Base-by-base conservation (phyloP, 352 stramenopile species). In the Globisporangium cystogenes region DNA sequence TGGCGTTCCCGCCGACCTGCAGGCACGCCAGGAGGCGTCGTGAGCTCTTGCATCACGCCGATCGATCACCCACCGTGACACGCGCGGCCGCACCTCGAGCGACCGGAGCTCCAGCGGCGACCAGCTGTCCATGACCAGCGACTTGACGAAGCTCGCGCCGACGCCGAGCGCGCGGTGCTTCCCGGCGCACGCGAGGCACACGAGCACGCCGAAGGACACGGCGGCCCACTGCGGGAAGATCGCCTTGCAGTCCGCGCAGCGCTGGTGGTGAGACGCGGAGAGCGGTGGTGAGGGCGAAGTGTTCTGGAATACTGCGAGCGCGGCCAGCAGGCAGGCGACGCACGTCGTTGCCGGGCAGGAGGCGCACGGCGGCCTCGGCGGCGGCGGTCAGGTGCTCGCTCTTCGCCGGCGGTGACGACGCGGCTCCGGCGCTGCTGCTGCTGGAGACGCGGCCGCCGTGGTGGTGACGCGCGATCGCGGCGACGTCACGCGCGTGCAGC, bases 81-180 rank as follows among this genome's bases (percentile, higher is more conserved):
- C 2, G 26, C 3, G 12, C 6, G n/a, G 12, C 6, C 47, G 24
- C 18, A 75, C 54, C 60, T 91, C 76, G n/a, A 94, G 62, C 16
- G 64, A 57, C 20, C 72, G 68, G 12, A 74, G 63, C 49, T 94
- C 79, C 5, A 23, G 65, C 8, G 50, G 20, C 10, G 76, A 73
- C 82, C 84, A 95, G 10, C 60, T 69, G 54, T 95, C 84, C 81
- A 95, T 93, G 16, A 57, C 65, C 11, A 95, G 48, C 10, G 82
- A 93, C 70, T 92, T 91, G 66, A 95, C 82, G 55, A 93, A 88
- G 64, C 80, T 93, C 51, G 78, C 76, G 44, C 71, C 67, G 8
- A 95, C 84, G 4, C 84, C 84, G n/a, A 95, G 57, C 16, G 84
- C 78, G 26, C 84, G 80, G 65, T 95, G 84, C 51, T 76, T 78